Conservation (phyloP, 208 protist genomes). For the Spongospora subterranea region DNA sequence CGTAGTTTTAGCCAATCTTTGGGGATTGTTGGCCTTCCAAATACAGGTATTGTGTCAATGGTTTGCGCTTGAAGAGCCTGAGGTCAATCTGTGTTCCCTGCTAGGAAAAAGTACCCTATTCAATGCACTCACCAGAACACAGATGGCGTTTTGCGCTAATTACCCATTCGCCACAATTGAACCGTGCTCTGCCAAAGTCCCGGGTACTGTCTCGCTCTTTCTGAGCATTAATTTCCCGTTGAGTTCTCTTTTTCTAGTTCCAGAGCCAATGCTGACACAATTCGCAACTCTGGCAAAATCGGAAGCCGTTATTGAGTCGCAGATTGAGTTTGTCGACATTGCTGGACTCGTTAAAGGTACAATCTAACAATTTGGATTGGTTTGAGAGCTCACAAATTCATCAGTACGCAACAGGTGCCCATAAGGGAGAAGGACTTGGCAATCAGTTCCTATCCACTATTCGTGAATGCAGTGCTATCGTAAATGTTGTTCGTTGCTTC, state of each 20-base stretch:
- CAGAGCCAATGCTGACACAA: neutral
- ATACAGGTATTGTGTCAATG: slow-evolving; percentile 18
- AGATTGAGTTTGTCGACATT: slow-evolving; percentile 67
- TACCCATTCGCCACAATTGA: slow-evolving; percentile 65
- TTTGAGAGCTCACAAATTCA: neutral
- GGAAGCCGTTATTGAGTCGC: neutral
- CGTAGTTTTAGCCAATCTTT: slow-evolving; percentile 11
- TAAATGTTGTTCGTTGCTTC: slow-evolving; percentile 68
- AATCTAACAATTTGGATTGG: neutral
- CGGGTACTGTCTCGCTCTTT: neutral
- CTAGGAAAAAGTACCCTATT: slow-evolving; percentile 73
- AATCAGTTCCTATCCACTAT: slow-evolving; percentile 70
- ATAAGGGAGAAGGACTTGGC: slow-evolving; percentile 67
- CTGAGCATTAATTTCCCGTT: neutral
- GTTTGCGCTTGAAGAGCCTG: neutral
- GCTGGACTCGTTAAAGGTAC: slow-evolving; percentile 65
- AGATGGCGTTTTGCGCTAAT: slow-evolving; percentile 41
- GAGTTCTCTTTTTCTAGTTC: neutral
- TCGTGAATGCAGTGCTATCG: slow-evolving; percentile 65
- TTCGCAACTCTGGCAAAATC: neutral
- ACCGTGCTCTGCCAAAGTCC: slow-evolving; percentile 42
- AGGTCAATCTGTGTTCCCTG: neutral
- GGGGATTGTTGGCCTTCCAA: slow-evolving; percentile 73
- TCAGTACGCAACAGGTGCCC: slow-evolving; percentile 46
- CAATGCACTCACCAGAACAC: slow-evolving; percentile 65